Conservation (phyloP, 2,329 filamentous ascomycete species). For the Aspergillus eucalypticola region DNA sequence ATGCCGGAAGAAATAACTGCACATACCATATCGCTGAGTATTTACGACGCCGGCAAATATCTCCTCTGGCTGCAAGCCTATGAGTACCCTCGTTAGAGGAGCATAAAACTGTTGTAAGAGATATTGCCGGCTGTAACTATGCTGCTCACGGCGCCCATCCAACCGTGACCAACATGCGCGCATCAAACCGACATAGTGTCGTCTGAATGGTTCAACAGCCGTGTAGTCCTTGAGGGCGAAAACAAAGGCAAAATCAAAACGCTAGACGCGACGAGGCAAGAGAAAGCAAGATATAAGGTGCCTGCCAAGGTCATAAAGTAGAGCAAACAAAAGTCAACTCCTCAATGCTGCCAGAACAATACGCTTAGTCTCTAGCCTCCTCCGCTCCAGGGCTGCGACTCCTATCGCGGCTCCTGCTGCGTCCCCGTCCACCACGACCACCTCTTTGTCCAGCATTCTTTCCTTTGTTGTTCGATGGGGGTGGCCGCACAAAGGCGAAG, state of each 20-base stretch:
- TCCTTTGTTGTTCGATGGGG: constrained; percentile 49
- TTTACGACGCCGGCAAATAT: constrained; percentile 31
- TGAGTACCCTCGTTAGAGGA: neutral
- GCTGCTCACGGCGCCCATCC: neutral
- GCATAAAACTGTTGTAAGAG: constrained; percentile 8
- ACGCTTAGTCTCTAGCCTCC: constrained; percentile 34
- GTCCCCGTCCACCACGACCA: constrained; percentile 38
- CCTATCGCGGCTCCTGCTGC: constrained; percentile 49
- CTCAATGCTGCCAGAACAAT: neutral
- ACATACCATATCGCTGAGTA: constrained; percentile 30
- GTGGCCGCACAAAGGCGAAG: constrained; percentile 67
- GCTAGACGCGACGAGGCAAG: neutral
- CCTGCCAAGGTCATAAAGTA: constrained; percentile 8
- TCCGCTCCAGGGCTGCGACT: constrained; percentile 48
- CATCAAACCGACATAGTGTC: neutral
- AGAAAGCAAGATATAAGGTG: neutral
- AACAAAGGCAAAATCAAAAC: constrained; percentile 2
- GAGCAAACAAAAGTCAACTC: neutral
- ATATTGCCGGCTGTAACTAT: constrained; percentile 27
- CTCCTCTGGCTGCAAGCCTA: constrained; percentile 11
- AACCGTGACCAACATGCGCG: neutral
- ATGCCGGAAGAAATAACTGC: neutral
- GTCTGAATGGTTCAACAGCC: constrained; percentile 1
- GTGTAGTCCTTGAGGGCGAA: neutral
- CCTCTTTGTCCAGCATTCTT: constrained; percentile 47